Conservation (phyloP, 1,139 yeast species). For the Yamadazyma membranifaciens region DNA sequence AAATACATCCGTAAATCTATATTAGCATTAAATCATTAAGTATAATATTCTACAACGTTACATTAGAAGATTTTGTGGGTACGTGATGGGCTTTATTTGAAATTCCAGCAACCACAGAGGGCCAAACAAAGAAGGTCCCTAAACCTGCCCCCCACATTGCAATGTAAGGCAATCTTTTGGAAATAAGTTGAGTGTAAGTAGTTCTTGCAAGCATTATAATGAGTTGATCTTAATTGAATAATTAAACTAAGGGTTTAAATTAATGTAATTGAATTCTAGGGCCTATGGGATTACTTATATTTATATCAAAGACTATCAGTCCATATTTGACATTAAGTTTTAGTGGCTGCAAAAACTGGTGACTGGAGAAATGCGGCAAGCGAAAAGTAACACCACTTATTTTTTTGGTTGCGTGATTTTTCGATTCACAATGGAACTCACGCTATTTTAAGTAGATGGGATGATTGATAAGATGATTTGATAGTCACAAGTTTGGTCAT, state of each 20-base stretch:
- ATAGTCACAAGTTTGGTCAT: too few species aligned
- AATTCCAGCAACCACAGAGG: constrained; percentile 25
- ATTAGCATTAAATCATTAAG: too few species aligned
- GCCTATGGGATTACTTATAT: too few species aligned
- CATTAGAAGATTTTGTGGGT: constrained; percentile 23
- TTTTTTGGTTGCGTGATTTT: constrained; percentile 8
- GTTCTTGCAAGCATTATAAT: constrained; percentile 7
- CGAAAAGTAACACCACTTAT: constrained; percentile 9
- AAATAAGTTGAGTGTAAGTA: constrained; percentile 19
- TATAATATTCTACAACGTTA: background rate
- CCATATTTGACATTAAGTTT: too few species aligned
- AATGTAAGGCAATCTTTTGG: constrained; percentile 32
- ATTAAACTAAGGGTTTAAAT: background rate
- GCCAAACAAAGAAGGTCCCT: constrained; percentile 38
- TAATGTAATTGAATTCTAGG: too few species aligned
- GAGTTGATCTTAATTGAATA: background rate
- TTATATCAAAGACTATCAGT: too few species aligned
- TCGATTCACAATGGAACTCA: background rate
- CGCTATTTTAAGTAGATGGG: background rate
- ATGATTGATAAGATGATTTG: background rate
- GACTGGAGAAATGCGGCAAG: constrained; percentile 5
- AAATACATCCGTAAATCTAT: too few species aligned
- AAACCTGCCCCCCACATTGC: constrained; percentile 34
- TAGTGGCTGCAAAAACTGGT: constrained; percentile 11
- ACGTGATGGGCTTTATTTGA: constrained; percentile 26